These are phyloP conservation scores for Eucalyptus tenuipes DNA, from an alignment of 345 rosid genomes.

Conservation along the genomic window DNA sequence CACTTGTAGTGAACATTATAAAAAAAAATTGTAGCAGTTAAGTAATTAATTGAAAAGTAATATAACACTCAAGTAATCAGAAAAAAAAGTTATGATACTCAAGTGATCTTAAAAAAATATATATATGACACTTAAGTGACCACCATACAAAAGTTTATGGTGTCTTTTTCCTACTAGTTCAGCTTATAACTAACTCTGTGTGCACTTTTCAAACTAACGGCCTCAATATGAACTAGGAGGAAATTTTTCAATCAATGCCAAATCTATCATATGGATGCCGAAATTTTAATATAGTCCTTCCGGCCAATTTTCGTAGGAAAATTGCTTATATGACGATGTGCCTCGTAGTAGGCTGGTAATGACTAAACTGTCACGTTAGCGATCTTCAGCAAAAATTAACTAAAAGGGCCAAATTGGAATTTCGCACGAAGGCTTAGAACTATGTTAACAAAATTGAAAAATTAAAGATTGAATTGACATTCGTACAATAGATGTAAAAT, in stretches of 20 bases:
- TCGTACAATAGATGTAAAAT: fast-evolving
- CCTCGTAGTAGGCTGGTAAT: fast-evolving
- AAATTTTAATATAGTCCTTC: background rate
- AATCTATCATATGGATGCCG: background rate
- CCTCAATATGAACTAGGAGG: background rate
- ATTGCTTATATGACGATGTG: background rate
- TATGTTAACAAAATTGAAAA: background rate
- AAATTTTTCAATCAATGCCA: background rate
- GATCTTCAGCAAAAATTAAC: background rate
- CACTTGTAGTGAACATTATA: background rate
- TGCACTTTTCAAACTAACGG: background rate
- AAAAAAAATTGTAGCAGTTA: too few relatives aligned
- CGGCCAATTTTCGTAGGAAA: fast-evolving
- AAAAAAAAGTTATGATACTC: too few relatives aligned
- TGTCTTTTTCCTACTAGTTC: background rate
- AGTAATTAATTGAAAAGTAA: too few relatives aligned
- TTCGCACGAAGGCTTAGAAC: background rate
- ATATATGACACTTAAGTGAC: too few relatives aligned
- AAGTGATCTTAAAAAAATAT: too few relatives aligned
- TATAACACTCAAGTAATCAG: background rate
- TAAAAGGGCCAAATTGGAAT: background rate
- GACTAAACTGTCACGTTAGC: background rate
- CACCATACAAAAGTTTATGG: too few relatives aligned
- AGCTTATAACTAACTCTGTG: background rate
- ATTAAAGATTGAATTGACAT: background rate